These are phyloP conservation scores for Erysiphe pulchra DNA, from an alignment of 2,329 filamentous ascomycete species.

Conservation along the genomic window DNA sequence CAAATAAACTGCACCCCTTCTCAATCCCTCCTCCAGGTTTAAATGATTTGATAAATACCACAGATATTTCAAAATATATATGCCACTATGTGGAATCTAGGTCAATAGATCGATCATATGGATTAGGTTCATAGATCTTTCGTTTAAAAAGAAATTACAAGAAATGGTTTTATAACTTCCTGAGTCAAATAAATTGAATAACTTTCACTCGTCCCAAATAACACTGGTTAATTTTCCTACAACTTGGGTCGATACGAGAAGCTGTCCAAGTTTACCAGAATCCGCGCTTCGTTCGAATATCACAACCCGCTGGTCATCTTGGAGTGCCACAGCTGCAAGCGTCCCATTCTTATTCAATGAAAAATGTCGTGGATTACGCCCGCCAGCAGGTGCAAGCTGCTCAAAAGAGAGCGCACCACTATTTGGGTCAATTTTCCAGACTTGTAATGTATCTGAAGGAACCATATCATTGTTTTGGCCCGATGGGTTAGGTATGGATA, in stretches of 20 bases:
- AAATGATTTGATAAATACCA: too few species aligned
- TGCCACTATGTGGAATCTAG: too few species aligned
- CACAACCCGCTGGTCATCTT: constrained; percentile 17
- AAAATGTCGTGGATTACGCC: constrained; percentile 21
- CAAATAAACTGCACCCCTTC: too few species aligned
- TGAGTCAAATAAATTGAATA: neutral
- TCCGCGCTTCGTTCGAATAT: constrained; percentile 17
- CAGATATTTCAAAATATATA: too few species aligned
- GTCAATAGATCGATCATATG: too few species aligned
- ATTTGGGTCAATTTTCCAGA: constrained; percentile 26
- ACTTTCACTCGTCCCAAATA: constrained; percentile 10
- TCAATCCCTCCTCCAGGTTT: too few species aligned
- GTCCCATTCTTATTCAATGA: constrained; percentile 20
- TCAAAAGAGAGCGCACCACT: constrained; percentile 19
- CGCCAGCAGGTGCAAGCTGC: constrained; percentile 20
- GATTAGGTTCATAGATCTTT: too few species aligned
- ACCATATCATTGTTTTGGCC: constrained; percentile 18
- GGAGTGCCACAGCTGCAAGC: constrained; percentile 20
- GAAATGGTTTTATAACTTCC: too few species aligned
- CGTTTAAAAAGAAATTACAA: too few species aligned
- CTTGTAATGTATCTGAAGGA: constrained; percentile 37
- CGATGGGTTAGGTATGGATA: constrained; percentile 23
- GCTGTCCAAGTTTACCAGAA: constrained; percentile 16
- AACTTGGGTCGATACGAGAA: constrained; percentile 8
- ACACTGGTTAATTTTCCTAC: constrained; percentile 9